Evolutionary conservation across 805 yeast species (phyloP).

Genomic region (Saccharomycopsis sp.): DNA sequence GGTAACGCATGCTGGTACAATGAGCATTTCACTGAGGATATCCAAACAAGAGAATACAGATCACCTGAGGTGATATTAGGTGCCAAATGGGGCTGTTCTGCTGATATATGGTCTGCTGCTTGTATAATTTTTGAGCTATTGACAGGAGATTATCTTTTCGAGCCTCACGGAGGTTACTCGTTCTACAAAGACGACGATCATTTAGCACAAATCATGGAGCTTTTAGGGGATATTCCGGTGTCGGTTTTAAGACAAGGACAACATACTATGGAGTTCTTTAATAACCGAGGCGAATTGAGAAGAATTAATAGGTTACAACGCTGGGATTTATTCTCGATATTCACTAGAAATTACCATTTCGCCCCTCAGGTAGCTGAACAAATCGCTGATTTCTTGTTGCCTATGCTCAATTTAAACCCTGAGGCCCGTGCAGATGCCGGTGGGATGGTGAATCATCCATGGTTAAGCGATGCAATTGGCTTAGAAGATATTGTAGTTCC

Average conservation of each 20-base stretch:
- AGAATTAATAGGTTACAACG: slow-evolving; percentile 78
- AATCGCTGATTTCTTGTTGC: slow-evolving; percentile 69
- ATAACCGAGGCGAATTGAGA: slow-evolving; percentile 62
- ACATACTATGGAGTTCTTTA: slow-evolving; percentile 57
- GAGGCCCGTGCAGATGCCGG: slow-evolving; percentile 89
- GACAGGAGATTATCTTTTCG: slow-evolving; percentile 57
- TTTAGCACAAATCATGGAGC: slow-evolving; percentile 54
- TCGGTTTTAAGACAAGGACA: slow-evolving; percentile 50
- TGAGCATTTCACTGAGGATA: slow-evolving; percentile 60
- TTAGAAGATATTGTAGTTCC: slow-evolving; percentile 54
- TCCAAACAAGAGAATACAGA: slow-evolving; percentile 63
- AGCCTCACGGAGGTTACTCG: slow-evolving; percentile 46
- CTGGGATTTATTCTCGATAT: slow-evolving; percentile 81
- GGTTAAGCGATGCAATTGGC: slow-evolving; percentile 73
- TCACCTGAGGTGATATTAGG: slow-evolving; percentile 59
- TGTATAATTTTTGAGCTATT: slow-evolving; percentile 53
- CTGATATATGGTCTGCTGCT: slow-evolving; percentile 56
- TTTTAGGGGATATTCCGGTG: slow-evolving; percentile 36
- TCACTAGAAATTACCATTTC: slow-evolving; percentile 80
- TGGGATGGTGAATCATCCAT: slow-evolving; percentile 82
- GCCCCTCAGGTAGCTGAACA: slow-evolving; percentile 60
- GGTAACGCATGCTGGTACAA: slow-evolving; percentile 65
- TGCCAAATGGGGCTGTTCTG: slow-evolving; percentile 54
- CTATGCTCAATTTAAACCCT: slow-evolving; percentile 81
- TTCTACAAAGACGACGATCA: slow-evolving; percentile 54